Conservation (phyloP, 345 rosid species). For the Dipteronia sinensis region DNA sequence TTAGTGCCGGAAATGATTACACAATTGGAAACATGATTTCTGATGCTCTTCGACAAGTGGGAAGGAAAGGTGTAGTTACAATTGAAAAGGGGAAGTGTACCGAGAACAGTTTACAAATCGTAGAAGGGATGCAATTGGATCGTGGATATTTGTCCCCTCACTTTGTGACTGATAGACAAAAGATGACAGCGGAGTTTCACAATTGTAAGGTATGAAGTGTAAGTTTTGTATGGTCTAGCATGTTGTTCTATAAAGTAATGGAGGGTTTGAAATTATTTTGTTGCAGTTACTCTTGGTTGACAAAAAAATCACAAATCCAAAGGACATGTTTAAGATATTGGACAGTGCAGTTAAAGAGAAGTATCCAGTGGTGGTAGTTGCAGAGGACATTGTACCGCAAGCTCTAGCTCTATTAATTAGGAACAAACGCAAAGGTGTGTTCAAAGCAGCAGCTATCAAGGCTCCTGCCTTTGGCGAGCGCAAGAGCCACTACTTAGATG, state of each 20-base stretch:
- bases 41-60: conserved; percentile 66
- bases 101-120: conserved; percentile 62
- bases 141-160: conserved; percentile 86
- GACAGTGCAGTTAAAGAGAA: conserved; percentile 87
- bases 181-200: conserved; percentile 66
- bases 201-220: conserved; percentile 70
- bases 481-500: conserved; percentile 90
- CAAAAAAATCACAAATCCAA: conserved; percentile 71
- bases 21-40: conserved; percentile 73
- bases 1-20: conserved; percentile 86
- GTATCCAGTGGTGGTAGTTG: conserved; percentile 73
- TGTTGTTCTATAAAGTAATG: conserved; percentile 33
- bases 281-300: conserved; percentile 90
- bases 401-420: conserved; percentile 84
- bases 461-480: conserved; percentile 92
- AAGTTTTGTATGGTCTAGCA: conserved; percentile 8
- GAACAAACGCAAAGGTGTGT: conserved; percentile 79
- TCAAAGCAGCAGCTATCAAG: conserved; percentile 83
- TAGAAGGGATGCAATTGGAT: conserved; percentile 91
- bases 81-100: conserved; percentile 66
- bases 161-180: conserved; percentile 73
- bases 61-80: conserved; percentile 72
- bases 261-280: conserved; percentile 31
- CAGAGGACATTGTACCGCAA: conserved; percentile 74
- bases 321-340: conserved; percentile 84